Evolutionary conservation across 139 green algal species (phyloP).

Genomic region (Chlorella vulgaris): DNA sequence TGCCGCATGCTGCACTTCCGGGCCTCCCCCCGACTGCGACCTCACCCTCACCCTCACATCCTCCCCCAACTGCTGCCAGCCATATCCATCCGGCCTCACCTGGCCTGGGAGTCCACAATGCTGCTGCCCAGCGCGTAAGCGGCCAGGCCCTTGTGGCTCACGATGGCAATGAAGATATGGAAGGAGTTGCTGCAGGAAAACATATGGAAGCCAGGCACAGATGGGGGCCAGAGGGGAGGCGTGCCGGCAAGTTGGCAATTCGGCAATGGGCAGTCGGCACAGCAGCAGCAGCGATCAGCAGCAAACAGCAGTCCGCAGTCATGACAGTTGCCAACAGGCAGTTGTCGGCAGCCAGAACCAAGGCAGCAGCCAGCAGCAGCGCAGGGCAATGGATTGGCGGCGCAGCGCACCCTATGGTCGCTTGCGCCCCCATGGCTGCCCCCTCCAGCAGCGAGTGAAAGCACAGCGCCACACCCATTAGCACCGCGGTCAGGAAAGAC

Average conservation of each 20-base stretch:
- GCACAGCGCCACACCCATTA: slow-evolving; percentile 79
- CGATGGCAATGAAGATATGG: slow-evolving; percentile 87
- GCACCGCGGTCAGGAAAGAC: slow-evolving; percentile 70
- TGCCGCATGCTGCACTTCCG: no score
- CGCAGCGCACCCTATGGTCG: slow-evolving; percentile 3
- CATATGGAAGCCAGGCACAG: no score
- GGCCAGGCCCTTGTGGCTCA: slow-evolving; percentile 78
- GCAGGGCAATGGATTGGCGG: neutral
- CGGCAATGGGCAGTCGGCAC: no score
- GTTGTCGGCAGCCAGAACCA: neutral
- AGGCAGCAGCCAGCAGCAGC: neutral
- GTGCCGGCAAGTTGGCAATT: neutral
- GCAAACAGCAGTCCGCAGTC: no score
- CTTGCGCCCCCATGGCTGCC: slow-evolving; percentile 78
- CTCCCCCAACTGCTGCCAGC: no score
- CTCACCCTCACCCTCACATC: no score
- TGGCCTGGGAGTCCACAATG: slow-evolving; percentile 64
- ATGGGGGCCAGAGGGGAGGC: slow-evolving; percentile 7
- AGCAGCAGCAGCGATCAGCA: no score
- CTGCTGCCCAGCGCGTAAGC: slow-evolving; percentile 81
- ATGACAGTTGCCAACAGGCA: no score
- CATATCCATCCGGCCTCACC: slow-evolving; percentile 13
- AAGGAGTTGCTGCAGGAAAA: slow-evolving; percentile 51
- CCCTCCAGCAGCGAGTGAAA: slow-evolving; percentile 86
- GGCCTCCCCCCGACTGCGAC: no score